These are phyloP conservation scores for Suhomyces terraborum DNA, from an alignment of 1,139 yeast species.

Conservation along the genomic window DNA sequence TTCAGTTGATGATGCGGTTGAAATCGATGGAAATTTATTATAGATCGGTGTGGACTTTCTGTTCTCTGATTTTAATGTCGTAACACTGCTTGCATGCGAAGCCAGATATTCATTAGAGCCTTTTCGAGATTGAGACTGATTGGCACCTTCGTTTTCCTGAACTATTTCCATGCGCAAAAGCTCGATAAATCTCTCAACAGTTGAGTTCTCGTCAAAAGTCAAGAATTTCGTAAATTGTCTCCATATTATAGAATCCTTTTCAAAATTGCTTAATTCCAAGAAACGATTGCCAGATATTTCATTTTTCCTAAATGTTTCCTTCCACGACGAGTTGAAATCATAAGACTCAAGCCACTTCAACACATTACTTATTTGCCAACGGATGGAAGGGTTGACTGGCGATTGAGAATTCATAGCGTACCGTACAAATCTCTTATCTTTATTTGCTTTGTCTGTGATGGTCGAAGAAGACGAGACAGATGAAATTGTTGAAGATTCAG, in stretches of 20 bases:
- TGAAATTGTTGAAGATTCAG: slow-evolving; percentile 39
- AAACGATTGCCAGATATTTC: slow-evolving; percentile 67
- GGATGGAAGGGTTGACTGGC: slow-evolving; percentile 23
- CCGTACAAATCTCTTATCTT: slow-evolving; percentile 45
- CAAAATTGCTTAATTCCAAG: slow-evolving; percentile 68
- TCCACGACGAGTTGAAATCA: slow-evolving; percentile 75
- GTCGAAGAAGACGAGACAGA: slow-evolving; percentile 36
- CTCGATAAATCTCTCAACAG: slow-evolving; percentile 56
- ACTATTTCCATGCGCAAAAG: slow-evolving; percentile 31
- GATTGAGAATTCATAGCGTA: slow-evolving; percentile 48
- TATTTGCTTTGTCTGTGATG: slow-evolving; percentile 33
- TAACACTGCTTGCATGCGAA: slow-evolving; percentile 14
- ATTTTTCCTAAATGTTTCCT: slow-evolving; percentile 57
- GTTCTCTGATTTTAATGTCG: slow-evolving; percentile 26
- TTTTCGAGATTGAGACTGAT: slow-evolving; percentile 22
- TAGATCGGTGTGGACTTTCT: slow-evolving; percentile 38
- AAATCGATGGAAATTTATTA: slow-evolving; percentile 26
- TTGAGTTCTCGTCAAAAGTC: slow-evolving; percentile 46
- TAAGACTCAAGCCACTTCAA: slow-evolving; percentile 65
- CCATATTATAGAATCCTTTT: slow-evolving; percentile 51
- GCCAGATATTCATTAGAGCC: slow-evolving; percentile 23
- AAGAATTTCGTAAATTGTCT: slow-evolving; percentile 47
- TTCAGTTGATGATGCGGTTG: slow-evolving; percentile 14
- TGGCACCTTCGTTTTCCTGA: slow-evolving; percentile 12
- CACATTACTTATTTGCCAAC: slow-evolving; percentile 75